Evolutionary conservation across 306 rosid species (phyloP).

Genomic region (Pyrus betulifolia): DNA sequence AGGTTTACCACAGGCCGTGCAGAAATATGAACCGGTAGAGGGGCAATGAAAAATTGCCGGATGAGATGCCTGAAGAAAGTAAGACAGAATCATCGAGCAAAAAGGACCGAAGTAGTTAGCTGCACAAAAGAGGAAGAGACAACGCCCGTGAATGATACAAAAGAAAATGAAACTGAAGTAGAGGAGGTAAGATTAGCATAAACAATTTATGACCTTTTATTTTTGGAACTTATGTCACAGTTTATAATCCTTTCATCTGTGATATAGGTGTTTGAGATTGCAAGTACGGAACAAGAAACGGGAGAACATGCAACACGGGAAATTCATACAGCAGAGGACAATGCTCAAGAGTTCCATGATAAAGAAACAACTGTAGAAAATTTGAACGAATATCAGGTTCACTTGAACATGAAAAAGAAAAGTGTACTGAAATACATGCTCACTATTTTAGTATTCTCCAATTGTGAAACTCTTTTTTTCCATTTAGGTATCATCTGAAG

Average conservation of each 20-base stretch:
- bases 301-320: constrained; percentile 2
- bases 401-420: neutral
- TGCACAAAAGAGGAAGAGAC: constrained; percentile 9
- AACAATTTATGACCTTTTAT: neutral
- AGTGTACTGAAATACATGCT: neutral
- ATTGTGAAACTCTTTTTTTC: neutral
- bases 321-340: neutral
- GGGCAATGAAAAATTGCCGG: constrained; percentile 10
- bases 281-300: neutral
- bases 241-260: neutral
- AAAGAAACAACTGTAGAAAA: neutral
- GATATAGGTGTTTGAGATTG: constrained; percentile 14
- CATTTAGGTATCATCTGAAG: constrained; percentile 7
- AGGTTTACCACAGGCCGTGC: neutral
- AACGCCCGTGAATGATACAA: neutral
- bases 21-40: constrained; percentile 14
- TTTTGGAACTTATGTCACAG: neutral
- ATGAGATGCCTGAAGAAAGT: neutral
- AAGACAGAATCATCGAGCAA: constrained; percentile 10
- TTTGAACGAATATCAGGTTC: constrained; percentile 18
- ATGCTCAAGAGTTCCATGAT: neutral
- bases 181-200: constrained; percentile 22
- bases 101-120: neutral
- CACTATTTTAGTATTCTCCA: neutral
- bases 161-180: constrained; percentile 1